These are phyloP conservation scores for Lecanicillium sp. DNA, from an alignment of 2,329 filamentous ascomycete species.

Conservation along the genomic window DNA sequence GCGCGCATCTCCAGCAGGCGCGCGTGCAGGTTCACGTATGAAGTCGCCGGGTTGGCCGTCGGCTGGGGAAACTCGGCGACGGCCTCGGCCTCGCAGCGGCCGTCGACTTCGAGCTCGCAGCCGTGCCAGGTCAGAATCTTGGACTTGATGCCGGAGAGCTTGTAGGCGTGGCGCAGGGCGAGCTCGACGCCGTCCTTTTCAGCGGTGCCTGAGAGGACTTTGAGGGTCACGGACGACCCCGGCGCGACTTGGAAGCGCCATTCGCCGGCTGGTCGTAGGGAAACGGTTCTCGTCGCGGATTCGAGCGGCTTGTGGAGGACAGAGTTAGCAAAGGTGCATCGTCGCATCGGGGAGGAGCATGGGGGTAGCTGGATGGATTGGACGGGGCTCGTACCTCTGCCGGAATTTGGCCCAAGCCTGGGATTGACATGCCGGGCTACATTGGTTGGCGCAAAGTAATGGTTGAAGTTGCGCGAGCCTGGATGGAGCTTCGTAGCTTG, in stretches of 20 bases:
- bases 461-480: no score
- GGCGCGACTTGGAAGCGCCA: conserved; percentile 70
- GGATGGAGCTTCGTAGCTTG: no score
- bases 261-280: conserved; percentile 59
- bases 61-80: conserved; percentile 57
- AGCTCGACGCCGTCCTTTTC: conserved; percentile 96
- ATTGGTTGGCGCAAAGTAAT: conserved; percentile 13
- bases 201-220: conserved; percentile 73
- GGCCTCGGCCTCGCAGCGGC: conserved; percentile 44
- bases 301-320: conserved; percentile 29
- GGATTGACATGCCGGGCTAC: conserved; percentile 57
- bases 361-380: conserved; percentile 14
- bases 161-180: conserved; percentile 70
- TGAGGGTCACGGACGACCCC: conserved; percentile 33
- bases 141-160: conserved; percentile 72
- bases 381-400: conserved; percentile 37
- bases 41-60: conserved; percentile 73
- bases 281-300: conserved; percentile 36
- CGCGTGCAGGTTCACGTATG: conserved; percentile 81
- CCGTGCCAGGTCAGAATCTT: conserved; percentile 91
- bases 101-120: conserved; percentile 73
- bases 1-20: conserved; percentile 69
- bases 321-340: no score
- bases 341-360: no score
- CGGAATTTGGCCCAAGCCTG: conserved; percentile 62